A percentile compares a stretch with the other conserved stretches of the same genome.
Conservation (phyloP, 106 monocot genomes). For the Alisma plantagoaquatica region DNA sequence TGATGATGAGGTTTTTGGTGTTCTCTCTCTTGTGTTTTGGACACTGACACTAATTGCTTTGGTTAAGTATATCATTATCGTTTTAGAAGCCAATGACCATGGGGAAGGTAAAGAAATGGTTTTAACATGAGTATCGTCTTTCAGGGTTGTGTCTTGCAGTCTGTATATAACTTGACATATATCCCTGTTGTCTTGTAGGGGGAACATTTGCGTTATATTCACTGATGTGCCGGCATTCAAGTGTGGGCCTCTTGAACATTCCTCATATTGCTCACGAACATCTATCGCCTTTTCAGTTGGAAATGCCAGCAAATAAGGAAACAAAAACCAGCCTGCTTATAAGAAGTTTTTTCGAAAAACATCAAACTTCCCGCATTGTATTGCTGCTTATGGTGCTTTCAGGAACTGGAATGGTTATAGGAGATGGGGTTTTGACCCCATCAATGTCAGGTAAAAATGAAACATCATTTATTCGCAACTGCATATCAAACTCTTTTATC, state of each 20-base stretch:
- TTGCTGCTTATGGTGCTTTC: constrained; percentile 57
- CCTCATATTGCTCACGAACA: constrained; percentile 15
- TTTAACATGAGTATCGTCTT: neutral
- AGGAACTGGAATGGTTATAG: constrained; percentile 75
- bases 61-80: constrained; percentile 52
- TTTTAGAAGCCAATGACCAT: constrained; percentile 56
- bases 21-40: constrained; percentile 65
- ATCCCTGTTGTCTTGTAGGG: constrained; percentile 23
- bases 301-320: constrained; percentile 17
- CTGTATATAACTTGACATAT: neutral
- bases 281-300: constrained; percentile 12
- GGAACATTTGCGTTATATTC: constrained; percentile 92
- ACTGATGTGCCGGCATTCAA: constrained; percentile 53
- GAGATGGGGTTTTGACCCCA: constrained; percentile 75
- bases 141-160: neutral
- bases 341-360: constrained; percentile 54
- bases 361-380: constrained; percentile 33
- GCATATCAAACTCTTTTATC: neutral
- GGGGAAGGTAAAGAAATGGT: constrained; percentile 48
- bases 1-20: constrained; percentile 44
- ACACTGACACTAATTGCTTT: constrained; percentile 55
- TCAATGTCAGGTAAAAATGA: constrained; percentile 59
- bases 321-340: constrained; percentile 36
- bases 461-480: neutral
- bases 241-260: constrained; percentile 37